Base-by-base conservation (phyloP, 2,329 filamentous ascomycete species). In the Diplocarpon rosae region DNA sequence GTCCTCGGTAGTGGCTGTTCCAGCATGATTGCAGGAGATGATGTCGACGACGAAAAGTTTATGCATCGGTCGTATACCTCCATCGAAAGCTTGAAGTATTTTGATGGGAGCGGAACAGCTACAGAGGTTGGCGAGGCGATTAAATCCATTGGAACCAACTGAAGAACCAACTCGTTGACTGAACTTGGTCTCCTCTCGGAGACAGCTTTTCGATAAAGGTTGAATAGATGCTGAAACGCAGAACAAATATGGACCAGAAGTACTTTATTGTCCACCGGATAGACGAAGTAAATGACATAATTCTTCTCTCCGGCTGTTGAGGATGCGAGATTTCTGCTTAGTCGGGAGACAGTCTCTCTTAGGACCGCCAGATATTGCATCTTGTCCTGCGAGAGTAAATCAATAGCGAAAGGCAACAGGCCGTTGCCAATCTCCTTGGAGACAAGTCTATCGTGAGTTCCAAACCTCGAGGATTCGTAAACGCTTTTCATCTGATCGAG, bases 1-100 rank as follows among this genome's bases (percentile, higher is more conserved):
- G 70, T 72, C 20, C 81, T 77, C 10, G 85, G 83, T 3, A 83
- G 66, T 0, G 76, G 68, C 51, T 80, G 76, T 58, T 88, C 85
- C 1, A 93, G 69, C 47, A 83, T 70, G 44, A 92, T 78, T 0
- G 84, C 78, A 2, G 85, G 81, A 0, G 82, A 76, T 8, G 80
- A 75, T 59, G 75, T 69, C 44, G 73, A 62, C 10, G 74, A 72
- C 8, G 66, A 66, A 39, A 76, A 75, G 20, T 74, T 61, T 10
- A 73, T 75, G 56, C 84, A 88, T 5, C 85, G 78, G 58, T 88
- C 83, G 55, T 90, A 92, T 2, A 83, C 76, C 62, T 90, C 83
- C 47, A 86, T 70, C 14, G 82, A 83, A 13, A 89, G 67, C 44
- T 68, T 73, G 36, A 69, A 66, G 54, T 83, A 75, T 12, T 80